These are phyloP conservation scores for Lecanicillium sp. DNA, from an alignment of 2,329 filamentous ascomycete species.

Conservation along the genomic window DNA sequence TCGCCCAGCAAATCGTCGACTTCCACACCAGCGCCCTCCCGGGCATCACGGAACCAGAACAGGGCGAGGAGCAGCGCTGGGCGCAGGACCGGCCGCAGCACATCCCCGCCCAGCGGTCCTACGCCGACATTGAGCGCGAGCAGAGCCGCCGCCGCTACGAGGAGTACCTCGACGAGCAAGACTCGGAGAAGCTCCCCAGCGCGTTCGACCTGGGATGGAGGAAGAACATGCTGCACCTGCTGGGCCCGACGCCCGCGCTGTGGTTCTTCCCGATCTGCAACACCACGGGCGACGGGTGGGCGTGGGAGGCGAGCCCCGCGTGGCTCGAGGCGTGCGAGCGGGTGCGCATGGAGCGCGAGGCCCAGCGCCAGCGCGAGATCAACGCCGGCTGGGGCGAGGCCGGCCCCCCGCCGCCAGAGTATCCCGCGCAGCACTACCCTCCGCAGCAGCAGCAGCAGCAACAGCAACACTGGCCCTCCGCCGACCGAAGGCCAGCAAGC, in stretches of 20 bases:
- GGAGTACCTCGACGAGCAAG: slow-evolving; percentile 82
- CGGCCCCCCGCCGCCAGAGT: slow-evolving; percentile 22
- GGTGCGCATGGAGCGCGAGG: slow-evolving; percentile 50
- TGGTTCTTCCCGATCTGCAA: slow-evolving; percentile 81
- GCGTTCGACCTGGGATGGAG: slow-evolving; percentile 88
- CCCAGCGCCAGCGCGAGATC: slow-evolving; percentile 57
- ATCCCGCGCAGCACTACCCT: slow-evolving; percentile 18
- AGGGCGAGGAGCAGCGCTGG: slow-evolving; percentile 59
- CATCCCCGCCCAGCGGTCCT: slow-evolving; percentile 43
- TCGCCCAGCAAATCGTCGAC: slow-evolving; percentile 68
- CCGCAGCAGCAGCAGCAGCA: slow-evolving; percentile 26
- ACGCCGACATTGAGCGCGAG: slow-evolving; percentile 49
- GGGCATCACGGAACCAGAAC: slow-evolving; percentile 72
- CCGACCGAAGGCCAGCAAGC: slow-evolving; percentile 28
- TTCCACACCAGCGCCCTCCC: slow-evolving; percentile 77
- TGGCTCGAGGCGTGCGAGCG: slow-evolving; percentile 69
- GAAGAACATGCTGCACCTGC: slow-evolving; percentile 73
- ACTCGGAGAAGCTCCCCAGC: slow-evolving; percentile 81
- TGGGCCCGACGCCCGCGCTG: slow-evolving; percentile 64
- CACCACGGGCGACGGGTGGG: slow-evolving; percentile 88
- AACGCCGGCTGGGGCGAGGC: slow-evolving; percentile 60
- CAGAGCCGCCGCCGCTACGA: slow-evolving; percentile 52
- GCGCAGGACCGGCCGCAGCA: slow-evolving; percentile 23
- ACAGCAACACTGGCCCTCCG: slow-evolving; percentile 9
- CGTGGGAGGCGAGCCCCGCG: slow-evolving; percentile 76